Evolutionary conservation across 2,329 filamentous ascomycete genomes (phyloP).

Genomic region (Colletotrichum plurivorum): DNA sequence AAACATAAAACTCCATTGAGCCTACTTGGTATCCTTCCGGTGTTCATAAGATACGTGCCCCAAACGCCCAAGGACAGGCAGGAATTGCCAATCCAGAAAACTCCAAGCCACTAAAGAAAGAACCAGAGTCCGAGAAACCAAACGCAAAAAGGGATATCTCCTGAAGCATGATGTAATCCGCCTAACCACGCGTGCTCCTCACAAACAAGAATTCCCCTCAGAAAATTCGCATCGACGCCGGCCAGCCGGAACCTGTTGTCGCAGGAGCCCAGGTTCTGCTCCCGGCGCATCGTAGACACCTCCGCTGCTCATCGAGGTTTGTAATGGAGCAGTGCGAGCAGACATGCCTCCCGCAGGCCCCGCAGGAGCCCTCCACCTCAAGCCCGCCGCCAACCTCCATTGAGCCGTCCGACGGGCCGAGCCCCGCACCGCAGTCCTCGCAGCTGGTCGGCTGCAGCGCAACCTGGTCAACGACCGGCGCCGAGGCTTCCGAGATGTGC

Average conservation of each 20-base stretch:
- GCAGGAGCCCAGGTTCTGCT: constrained; percentile 46
- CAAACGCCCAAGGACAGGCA: not conserved
- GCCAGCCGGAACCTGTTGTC: not conserved
- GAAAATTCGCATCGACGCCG: not conserved
- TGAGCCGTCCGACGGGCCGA: constrained; percentile 41
- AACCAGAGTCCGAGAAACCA: not conserved
- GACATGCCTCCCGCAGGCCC: constrained; percentile 67
- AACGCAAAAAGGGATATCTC: not conserved
- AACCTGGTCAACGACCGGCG: constrained; percentile 74
- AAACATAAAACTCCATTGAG: not conserved
- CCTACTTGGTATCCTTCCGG: not conserved
- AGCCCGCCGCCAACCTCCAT: constrained; percentile 56
- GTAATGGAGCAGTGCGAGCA: constrained; percentile 73
- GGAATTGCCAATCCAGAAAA: not conserved
- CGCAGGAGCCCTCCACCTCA: constrained; percentile 55
- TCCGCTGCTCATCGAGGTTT: constrained; percentile 67
- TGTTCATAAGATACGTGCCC: constrained; percentile 14
- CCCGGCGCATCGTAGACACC: constrained; percentile 68
- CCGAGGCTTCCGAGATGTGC: constrained; percentile 44
- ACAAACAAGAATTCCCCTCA: not conserved
- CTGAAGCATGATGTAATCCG: not conserved
- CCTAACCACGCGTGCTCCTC: no score
- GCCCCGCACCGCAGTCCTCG: constrained; percentile 65
- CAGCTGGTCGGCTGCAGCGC: constrained; percentile 56
- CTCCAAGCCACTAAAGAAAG: not conserved